Conservation (phyloP, 139 green algal genomes). For the Chlamydomonas sphaeroides region DNA sequence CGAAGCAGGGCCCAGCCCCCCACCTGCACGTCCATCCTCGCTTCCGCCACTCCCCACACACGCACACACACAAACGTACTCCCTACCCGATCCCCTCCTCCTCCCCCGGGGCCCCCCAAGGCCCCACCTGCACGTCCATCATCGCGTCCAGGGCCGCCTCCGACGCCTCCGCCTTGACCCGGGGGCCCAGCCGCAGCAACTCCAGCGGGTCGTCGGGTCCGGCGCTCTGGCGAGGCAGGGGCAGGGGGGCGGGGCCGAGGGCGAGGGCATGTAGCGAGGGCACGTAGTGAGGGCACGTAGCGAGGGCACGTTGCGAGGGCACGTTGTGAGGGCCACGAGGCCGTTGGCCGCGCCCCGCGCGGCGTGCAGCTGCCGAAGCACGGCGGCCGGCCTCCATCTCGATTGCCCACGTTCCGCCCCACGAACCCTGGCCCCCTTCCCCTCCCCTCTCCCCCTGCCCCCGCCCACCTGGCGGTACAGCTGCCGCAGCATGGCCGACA, state of each 20-base stretch:
- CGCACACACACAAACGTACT: no score
- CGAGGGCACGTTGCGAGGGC: neutral
- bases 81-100: no score
- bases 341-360: no score
- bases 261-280: neutral
- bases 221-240: neutral
- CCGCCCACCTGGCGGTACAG: slow-evolving; percentile 30
- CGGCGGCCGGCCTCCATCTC: no score
- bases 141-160: slow-evolving; percentile 22
- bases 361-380: no score
- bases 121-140: slow-evolving; percentile 23
- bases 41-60: no score
- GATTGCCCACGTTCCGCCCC: no score
- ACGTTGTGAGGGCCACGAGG: neutral
- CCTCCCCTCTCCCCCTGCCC: no score
- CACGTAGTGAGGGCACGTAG: no score
- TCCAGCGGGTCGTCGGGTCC: slow-evolving; percentile 37
- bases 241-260: neutral
- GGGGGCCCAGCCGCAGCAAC: slow-evolving; percentile 17
- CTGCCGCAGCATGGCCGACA: slow-evolving; percentile 34
- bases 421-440: no score
- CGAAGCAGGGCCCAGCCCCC: no score
- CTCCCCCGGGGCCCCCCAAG: no score
- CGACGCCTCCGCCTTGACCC: neutral
- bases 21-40: neutral